Base-by-base conservation (phyloP, 1,139 yeast genomes). In the Lodderomyces theae region DNA sequence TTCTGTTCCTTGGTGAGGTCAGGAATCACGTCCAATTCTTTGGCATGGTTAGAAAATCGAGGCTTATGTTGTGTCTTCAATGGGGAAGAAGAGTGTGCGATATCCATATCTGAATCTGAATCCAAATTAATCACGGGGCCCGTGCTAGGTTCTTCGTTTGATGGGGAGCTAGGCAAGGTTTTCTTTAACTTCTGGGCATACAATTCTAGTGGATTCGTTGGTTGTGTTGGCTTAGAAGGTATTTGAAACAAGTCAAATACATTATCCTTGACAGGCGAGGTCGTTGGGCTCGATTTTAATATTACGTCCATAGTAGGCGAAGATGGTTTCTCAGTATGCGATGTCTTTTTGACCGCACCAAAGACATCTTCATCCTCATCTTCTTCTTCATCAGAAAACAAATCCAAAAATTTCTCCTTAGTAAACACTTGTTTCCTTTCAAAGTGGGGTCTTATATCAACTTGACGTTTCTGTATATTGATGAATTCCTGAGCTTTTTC, bases 1-100 rank as follows among this genome's bases (percentile, higher is more conserved):
- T 58, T 57, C 40, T 63, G 59, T 35, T 66, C 76, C 44, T 70
- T 71, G 10, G 72, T 51, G 32, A 72, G 47, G 34, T 56, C 54
- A 3, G 74, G 74, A 16, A 69, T 57, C 5, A 38, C 46, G 3
- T 48, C 42, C 12, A 46, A 40, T 18, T 51, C 56, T 13, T 48
- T 34, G 13, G 44, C 50, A 25, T 40, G 40, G 35, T 44, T 45
- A 17, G 50, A 37, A 29, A 46, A 42, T 38, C 45, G 49, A 5
- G 48, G 38, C 8, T 40, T 40, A 9, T n/a, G 40, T 32, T 21
- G 30, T 17, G 30, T 42, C 22, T 18, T 44, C 5, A 40, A 40
- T n/a, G 51, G 49, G n/a, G 48, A 48, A 13, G 47, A 43, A 13
- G 44, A 42, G 8, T 30, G 16, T 8, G 35, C 37, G 22, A 40